Evolutionary conservation across 805 yeast genomes (phyloP), one percentile per base, ranked within the genome.

Genomic region (Candida montana): DNA sequence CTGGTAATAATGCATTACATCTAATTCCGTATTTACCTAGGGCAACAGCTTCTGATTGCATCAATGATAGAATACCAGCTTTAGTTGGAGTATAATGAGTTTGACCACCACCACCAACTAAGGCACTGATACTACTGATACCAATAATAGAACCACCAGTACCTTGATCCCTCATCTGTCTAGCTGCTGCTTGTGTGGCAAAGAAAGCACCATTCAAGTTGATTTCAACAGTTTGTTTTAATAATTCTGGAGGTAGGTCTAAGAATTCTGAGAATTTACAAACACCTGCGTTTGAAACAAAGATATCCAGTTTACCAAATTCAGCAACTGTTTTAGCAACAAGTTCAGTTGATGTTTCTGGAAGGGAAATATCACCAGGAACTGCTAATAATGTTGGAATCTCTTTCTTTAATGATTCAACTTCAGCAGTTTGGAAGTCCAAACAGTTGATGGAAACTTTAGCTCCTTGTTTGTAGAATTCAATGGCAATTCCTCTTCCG

Each of bases 11-110:
- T 13, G 73, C 72, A 48, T 70, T 70, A 42, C 71, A 66, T 46
- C 73, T 55, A 33, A 70, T 69, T 7, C 71, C 70, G 44, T 65
- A 62, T 35, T 63, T 54, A 2, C 73, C 73, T 26, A 70, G 58
- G 2, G 72, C 69, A 43, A 66, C 63, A 2, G 75, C 74, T 26
- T 59, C 58, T 13, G 71, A 62, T 49, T 69, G 74, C 62, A 68
- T 69, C 46, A 70, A 52, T 16, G 70, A 65, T 36, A 67, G 50
- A 32, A 70, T 58, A 15, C 72, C 75, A n/a, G 72, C 73, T 43
- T 70, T 70, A 11, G 75, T 67, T 15, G 74, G 72, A n/a, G 72
- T 66, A 51, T 70, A 70, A 47, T 69, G 74, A 4, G 69, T 64
- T 45, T 69, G 75, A 32, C 51, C 49, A 7, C 65, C 72, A 21